These are phyloP conservation scores for Papiliotrema fonsecae DNA, from an alignment of 1,284 basidiomycete genomes.

Conservation along the genomic window DNA sequence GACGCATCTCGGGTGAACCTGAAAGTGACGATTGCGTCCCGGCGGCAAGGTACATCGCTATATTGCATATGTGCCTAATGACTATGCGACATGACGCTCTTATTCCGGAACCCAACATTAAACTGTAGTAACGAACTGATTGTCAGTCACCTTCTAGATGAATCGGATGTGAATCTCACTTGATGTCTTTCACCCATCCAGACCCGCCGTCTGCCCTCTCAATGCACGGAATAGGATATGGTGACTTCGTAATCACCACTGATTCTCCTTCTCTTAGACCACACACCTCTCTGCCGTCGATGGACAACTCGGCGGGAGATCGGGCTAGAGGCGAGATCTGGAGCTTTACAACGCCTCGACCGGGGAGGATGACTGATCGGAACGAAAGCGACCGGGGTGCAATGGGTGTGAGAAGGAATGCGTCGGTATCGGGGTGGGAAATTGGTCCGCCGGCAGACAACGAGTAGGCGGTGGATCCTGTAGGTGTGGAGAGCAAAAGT, in stretches of 20 bases:
- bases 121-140: constrained; percentile 71
- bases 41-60: too few relatives aligned
- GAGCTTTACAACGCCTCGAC: constrained; percentile 72
- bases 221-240: constrained; percentile 87
- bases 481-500: constrained; percentile 90
- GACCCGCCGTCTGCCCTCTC: constrained; percentile 81
- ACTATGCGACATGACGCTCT: constrained; percentile 47
- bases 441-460: constrained; percentile 94
- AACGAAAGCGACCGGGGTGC: constrained; percentile 91
- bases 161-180: constrained; percentile 48
- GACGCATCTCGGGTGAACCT: too few relatives aligned
- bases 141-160: too few relatives aligned
- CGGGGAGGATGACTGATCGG: constrained; percentile 82
- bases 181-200: constrained; percentile 95
- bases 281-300: constrained; percentile 83
- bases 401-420: constrained; percentile 88
- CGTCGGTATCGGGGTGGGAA: constrained; percentile 86
- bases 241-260: constrained; percentile 77
- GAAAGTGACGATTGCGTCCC: too few relatives aligned
- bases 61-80: too few relatives aligned
- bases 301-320: constrained; percentile 79
- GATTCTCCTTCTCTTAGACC: constrained; percentile 76
- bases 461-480: constrained; percentile 95
- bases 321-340: constrained; percentile 83
- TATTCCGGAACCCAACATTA: constrained; percentile 85